phyloP scores from a whole-genome alignment of 805 yeast genomes.

The Starmerella ratchasimensis region DNA sequence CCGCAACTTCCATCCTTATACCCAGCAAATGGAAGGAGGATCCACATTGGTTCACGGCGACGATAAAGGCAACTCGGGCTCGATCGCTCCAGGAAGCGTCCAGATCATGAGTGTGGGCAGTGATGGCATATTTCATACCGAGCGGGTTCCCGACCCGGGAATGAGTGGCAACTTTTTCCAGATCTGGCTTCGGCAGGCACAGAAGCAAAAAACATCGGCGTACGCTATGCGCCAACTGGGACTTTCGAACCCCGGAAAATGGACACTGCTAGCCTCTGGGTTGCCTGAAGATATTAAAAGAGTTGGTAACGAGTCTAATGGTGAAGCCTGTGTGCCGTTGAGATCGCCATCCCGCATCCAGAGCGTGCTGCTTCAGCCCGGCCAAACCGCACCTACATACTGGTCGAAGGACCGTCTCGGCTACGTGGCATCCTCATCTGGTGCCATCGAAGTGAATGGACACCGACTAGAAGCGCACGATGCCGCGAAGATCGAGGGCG shows the following conservation, averaged over 20 bases:
- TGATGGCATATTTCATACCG: constrained; percentile 3
- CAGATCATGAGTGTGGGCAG: constrained; percentile 9
- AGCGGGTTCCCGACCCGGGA: background rate
- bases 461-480: constrained; percentile 3
- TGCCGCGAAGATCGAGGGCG: constrained; percentile 4
- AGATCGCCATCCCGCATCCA: constrained; percentile 4
- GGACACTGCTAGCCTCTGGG: constrained; percentile 5
- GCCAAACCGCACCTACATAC: background rate
- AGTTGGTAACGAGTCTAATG: background rate
- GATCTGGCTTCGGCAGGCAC: constrained; percentile 7
- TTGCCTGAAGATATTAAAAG: background rate
- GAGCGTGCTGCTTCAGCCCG: constrained; percentile 1
- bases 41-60: constrained; percentile 4
- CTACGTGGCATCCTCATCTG: constrained; percentile 4
- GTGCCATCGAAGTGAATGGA: constrained; percentile 4
- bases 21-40: constrained; percentile 5
- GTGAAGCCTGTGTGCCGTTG: background rate
- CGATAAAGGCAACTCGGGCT: constrained; percentile 1
- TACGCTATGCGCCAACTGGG: background rate
- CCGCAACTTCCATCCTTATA: constrained; percentile 2
- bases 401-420: constrained; percentile 2
- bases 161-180: constrained; percentile 6
- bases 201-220: background rate
- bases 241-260: background rate
- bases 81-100: constrained; percentile 2